phyloP scores from a whole-genome alignment of 2,329 filamentous ascomycete species.

The Apiospora pterosperma region DNA sequence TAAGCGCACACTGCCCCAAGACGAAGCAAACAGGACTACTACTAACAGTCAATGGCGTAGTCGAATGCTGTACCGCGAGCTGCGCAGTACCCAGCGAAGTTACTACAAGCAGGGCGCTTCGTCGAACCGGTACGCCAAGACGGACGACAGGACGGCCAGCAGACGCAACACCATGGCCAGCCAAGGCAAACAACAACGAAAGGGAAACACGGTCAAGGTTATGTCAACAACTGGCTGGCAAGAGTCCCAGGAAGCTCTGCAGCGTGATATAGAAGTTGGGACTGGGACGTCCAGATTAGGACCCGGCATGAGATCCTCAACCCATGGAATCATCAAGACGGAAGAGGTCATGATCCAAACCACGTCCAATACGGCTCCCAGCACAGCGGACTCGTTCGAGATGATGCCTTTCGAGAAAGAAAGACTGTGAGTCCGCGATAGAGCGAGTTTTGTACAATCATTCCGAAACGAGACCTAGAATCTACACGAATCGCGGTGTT shows the following conservation, averaged over 20 bases:
- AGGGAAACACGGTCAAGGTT: slow-evolving; percentile 26
- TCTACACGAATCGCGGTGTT: no score
- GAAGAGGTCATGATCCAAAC: slow-evolving; percentile 25
- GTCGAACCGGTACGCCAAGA: slow-evolving; percentile 7
- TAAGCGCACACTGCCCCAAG: slow-evolving; percentile 14
- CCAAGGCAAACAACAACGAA: slow-evolving; percentile 3
- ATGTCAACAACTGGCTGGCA: slow-evolving; percentile 29
- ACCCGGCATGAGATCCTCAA: background rate
- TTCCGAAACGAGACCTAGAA: no score
- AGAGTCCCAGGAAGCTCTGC: slow-evolving; percentile 29
- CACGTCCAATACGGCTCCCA: background rate
- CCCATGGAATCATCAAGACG: slow-evolving; percentile 25
- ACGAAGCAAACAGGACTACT: background rate
- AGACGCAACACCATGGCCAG: background rate
- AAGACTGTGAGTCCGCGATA: no score
- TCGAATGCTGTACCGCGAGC: slow-evolving; percentile 31
- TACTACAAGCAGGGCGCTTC: slow-evolving; percentile 17
- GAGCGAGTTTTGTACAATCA: no score
- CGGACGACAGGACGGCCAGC: slow-evolving; percentile 10
- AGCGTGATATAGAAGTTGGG: slow-evolving; percentile 11
- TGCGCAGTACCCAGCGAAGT: slow-evolving; percentile 26
- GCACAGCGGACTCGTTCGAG: slow-evolving; percentile 14
- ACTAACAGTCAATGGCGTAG: slow-evolving; percentile 11
- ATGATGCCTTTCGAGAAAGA: slow-evolving; percentile 3
- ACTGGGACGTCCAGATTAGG: slow-evolving; percentile 7